These are phyloP conservation scores for Cladosporium sp. DNA, from an alignment of 2,329 filamentous ascomycete species.

Conservation along the genomic window DNA sequence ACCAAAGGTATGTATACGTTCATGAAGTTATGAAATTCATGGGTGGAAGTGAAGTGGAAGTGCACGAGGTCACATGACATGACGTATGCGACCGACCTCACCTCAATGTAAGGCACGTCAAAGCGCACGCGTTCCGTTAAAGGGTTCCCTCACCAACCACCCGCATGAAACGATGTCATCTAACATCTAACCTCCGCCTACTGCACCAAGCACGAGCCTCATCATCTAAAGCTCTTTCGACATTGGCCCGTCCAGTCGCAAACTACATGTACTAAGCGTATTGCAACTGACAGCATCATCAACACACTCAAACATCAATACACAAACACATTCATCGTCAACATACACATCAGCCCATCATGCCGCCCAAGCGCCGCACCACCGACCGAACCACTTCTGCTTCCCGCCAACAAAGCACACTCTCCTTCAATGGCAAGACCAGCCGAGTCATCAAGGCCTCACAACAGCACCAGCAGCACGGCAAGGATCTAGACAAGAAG, in stretches of 20 bases:
- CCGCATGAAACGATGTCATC: constrained; percentile 11
- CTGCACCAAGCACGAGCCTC: constrained; percentile 8
- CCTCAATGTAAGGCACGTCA: constrained; percentile 5
- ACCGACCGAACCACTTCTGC: constrained; percentile 47
- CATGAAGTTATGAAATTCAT: too few species aligned
- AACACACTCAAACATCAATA: not conserved
- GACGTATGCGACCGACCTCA: not conserved
- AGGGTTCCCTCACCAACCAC: constrained; percentile 6
- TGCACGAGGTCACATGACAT: not conserved
- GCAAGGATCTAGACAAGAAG: constrained; percentile 36
- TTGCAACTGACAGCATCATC: not conserved
- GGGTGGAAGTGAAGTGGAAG: not conserved
- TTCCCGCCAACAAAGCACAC: constrained; percentile 55
- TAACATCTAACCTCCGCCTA: not conserved
- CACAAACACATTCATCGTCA: not conserved
- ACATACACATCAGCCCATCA: constrained; percentile 23
- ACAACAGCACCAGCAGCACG: constrained; percentile 37
- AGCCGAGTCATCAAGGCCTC: constrained; percentile 57
- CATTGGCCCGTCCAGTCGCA: not conserved
- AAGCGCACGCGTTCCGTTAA: not conserved
- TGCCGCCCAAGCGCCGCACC: constrained; percentile 48
- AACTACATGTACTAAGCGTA: not conserved
- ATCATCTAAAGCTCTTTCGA: not conserved
- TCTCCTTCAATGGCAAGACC: constrained; percentile 60
- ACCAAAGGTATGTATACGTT: too few species aligned